Conservation (phyloP, 805 yeast genomes). For the Yarrowia sp. region DNA sequence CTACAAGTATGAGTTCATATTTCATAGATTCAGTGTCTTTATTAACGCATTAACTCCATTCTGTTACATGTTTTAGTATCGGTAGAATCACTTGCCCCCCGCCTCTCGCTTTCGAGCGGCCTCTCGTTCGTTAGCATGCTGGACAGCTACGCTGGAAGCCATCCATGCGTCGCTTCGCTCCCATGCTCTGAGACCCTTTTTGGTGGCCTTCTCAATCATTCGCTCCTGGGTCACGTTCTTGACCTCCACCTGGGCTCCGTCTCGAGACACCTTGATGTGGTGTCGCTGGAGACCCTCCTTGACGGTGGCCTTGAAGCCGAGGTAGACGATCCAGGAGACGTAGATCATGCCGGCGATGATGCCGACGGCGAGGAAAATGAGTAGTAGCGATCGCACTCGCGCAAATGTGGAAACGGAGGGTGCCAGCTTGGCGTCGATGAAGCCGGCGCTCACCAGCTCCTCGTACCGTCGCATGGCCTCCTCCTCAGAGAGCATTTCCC, state of each 20-base stretch:
- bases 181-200: conserved; percentile 17
- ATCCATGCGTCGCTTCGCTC: conserved; percentile 18
- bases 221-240: conserved; percentile 25
- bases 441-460: conserved; percentile 20
- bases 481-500: conserved; percentile 12
- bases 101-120: conserved; percentile 20
- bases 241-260: conserved; percentile 24
- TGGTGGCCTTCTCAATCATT: conserved; percentile 26
- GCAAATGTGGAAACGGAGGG: conserved; percentile 10
- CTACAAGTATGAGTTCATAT: too few relatives aligned
- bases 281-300: conserved; percentile 19
- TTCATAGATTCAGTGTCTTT: too few relatives aligned
- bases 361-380: conserved; percentile 7
- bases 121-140: conserved; percentile 9
- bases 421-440: not conserved
- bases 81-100: not conserved
- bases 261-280: conserved; percentile 23
- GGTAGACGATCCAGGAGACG: not conserved
- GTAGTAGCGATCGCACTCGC: conserved; percentile 9
- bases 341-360: conserved; percentile 4
- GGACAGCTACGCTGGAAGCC: conserved; percentile 1
- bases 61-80: not conserved
- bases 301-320: conserved; percentile 18
- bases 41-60: not conserved
- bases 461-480: conserved; percentile 19